Evolutionary conservation across 345 rosid genomes (phyloP).

Genomic region (Aurinia saxatilis): DNA sequence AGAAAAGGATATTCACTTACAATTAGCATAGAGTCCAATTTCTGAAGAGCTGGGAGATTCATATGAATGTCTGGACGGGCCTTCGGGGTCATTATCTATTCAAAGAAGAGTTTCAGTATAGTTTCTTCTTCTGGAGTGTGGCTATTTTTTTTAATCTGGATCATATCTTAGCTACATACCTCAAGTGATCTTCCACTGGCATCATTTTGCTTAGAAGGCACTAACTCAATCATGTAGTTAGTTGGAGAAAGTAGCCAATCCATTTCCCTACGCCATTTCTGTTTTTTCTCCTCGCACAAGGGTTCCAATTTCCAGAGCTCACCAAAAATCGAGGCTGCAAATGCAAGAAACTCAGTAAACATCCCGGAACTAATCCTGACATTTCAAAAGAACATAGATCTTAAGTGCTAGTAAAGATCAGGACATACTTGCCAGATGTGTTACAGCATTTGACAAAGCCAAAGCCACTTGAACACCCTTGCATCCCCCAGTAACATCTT

Average conservation of each 20-base stretch:
- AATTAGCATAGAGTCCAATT: slow-evolving; percentile 85
- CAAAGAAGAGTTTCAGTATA: slow-evolving; percentile 20
- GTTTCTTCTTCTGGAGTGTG: slow-evolving; percentile 7
- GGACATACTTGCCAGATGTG: slow-evolving; percentile 74
- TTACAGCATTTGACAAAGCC: slow-evolving; percentile 81
- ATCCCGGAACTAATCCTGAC: background rate
- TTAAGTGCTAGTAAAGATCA: background rate
- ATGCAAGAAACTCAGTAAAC: slow-evolving; percentile 6
- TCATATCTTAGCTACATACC: slow-evolving; percentile 33
- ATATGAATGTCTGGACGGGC: slow-evolving; percentile 85
- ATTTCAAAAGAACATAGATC: background rate
- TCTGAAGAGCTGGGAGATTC: slow-evolving; percentile 95
- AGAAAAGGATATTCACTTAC: slow-evolving; percentile 33
- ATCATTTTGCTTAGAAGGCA: slow-evolving; percentile 88
- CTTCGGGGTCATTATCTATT: slow-evolving; percentile 92
- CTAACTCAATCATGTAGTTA: slow-evolving; percentile 90
- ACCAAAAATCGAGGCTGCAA: slow-evolving; percentile 79
- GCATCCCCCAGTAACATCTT: slow-evolving; percentile 76
- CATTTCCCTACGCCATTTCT: slow-evolving; percentile 83
- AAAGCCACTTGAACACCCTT: slow-evolving; percentile 63
- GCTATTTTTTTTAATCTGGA: background rate
- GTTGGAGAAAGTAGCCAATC: slow-evolving; percentile 96
- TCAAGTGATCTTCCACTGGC: slow-evolving; percentile 72
- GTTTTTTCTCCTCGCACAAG: slow-evolving; percentile 61
- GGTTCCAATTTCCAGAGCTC: slow-evolving; percentile 98